Evolutionary conservation across 2,329 filamentous ascomycete species (phyloP).

Genomic region (Cercospora berteroae): DNA sequence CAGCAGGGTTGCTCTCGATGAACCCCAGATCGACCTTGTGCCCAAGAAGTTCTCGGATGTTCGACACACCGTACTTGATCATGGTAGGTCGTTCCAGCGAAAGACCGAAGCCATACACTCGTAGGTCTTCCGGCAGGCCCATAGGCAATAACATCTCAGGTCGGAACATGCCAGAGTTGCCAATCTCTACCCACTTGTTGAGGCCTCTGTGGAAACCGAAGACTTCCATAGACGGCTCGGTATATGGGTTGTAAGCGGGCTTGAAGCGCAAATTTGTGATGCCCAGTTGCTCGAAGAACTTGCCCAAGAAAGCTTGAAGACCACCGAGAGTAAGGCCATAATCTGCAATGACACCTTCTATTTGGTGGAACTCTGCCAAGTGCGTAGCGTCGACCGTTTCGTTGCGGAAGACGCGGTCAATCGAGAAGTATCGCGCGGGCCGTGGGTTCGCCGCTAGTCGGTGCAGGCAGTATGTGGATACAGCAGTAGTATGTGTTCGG

Average conservation of each 20-base stretch:
- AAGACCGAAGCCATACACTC: constrained; percentile 91
- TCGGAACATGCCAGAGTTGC: constrained; percentile 97
- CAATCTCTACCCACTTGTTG: constrained; percentile 91
- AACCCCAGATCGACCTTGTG: constrained; percentile 95
- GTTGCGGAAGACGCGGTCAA: constrained; percentile 97
- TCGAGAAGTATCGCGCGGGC: constrained; percentile 94
- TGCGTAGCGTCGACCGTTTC: constrained; percentile 97
- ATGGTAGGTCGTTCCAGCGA: constrained; percentile 93
- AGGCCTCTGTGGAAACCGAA: constrained; percentile 92
- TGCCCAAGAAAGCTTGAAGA: constrained; percentile 88
- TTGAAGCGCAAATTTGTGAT: constrained; percentile 88
- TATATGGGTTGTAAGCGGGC: constrained; percentile 93
- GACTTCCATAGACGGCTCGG: constrained; percentile 96
- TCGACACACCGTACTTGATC: constrained; percentile 80
- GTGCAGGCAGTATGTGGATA: constrained; percentile 86
- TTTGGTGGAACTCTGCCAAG: constrained; percentile 96
- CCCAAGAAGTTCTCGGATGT: constrained; percentile 87
- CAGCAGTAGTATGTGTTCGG: constrained; percentile 92
- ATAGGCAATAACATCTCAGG: constrained; percentile 96
- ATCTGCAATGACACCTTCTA: constrained; percentile 97
- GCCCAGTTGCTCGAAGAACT: constrained; percentile 96
- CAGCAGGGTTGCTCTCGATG: constrained; percentile 86
- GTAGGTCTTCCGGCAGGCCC: constrained; percentile 87
- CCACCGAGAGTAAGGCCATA: constrained; percentile 90
- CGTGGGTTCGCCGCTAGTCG: constrained; percentile 80